Percentiles rank a stretch among this genome's conserved stretches.
Conservation (phyloP, 352 stramenopile genomes). For the Blastocystis sp. region DNA sequence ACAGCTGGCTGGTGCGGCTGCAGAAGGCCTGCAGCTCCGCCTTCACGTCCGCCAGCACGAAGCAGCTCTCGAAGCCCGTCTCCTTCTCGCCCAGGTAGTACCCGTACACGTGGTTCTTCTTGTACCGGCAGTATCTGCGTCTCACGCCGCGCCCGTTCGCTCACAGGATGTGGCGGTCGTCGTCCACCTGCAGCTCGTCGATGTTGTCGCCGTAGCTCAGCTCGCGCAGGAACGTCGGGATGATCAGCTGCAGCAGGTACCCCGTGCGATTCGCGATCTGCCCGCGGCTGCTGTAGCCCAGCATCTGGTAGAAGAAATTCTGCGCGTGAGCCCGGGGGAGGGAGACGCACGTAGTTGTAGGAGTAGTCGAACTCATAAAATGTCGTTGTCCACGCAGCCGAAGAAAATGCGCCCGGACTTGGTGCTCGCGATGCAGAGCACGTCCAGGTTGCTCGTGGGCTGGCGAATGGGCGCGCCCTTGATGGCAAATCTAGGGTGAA, state of each 20-base stretch:
- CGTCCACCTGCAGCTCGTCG: conserved; percentile 38
- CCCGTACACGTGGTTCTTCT: conserved; percentile 36
- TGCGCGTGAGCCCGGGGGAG: conserved; percentile 2
- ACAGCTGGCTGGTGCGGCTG: not conserved
- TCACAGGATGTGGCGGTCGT: conserved; percentile 33
- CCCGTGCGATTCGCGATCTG: conserved; percentile 62
- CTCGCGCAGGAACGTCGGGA: conserved; percentile 41
- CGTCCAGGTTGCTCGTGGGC: conserved; percentile 37
- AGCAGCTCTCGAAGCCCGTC: conserved; percentile 23
- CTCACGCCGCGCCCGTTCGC: not conserved
- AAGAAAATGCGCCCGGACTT: conserved; percentile 46
- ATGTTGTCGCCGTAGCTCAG: conserved; percentile 56
- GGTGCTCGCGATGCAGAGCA: conserved; percentile 59
- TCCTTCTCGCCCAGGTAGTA: conserved; percentile 54
- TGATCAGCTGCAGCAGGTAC: conserved; percentile 26
- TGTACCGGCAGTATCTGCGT: conserved; percentile 28
- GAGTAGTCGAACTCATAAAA: not conserved
- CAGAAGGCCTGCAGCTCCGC: not conserved
- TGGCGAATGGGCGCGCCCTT: conserved; percentile 7
- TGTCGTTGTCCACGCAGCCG: conserved; percentile 64
- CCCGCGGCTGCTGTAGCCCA: conserved; percentile 51
- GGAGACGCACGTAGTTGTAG: not conserved
- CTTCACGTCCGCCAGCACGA: conserved; percentile 17
- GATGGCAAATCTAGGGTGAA: conserved; percentile 13
- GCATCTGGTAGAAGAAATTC: conserved; percentile 42